These are phyloP conservation scores for Ramalina intermedia DNA, from an alignment of 495 filamentous ascomycete species.

Conservation along the genomic window DNA sequence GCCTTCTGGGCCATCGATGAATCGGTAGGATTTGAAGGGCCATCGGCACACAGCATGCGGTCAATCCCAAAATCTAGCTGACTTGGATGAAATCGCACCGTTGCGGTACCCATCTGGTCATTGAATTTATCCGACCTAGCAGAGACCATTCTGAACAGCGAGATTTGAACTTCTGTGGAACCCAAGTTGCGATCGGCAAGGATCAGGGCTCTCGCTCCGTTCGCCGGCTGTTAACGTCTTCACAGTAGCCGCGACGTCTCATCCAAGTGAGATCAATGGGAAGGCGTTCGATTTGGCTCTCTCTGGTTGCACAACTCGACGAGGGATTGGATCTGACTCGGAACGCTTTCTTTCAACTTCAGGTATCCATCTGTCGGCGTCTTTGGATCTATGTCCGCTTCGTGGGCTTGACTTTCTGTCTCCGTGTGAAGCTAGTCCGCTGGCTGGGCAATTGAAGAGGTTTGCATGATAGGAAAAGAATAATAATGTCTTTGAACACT, in stretches of 20 bases:
- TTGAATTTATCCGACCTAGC: neutral
- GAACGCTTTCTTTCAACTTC: constrained; percentile 9
- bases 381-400: no score
- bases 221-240: neutral
- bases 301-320: constrained; percentile 9
- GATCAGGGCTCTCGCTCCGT: neutral
- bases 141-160: neutral
- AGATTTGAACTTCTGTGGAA: neutral
- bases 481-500: no score
- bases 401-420: no score
- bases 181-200: neutral
- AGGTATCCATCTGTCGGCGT: neutral
- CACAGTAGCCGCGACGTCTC: no score
- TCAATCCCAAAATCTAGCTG: constrained; percentile 1
- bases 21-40: neutral
- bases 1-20: neutral
- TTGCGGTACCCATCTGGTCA: constrained; percentile 2
- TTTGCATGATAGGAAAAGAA: no score
- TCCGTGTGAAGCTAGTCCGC: neutral
- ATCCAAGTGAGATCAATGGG: constrained; percentile 4
- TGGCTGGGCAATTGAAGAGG: no score
- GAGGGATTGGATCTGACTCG: constrained; percentile 11
- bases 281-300: constrained; percentile 10
- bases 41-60: neutral
- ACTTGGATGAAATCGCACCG: neutral